These are phyloP conservation scores for Aspergillus incahuasiensis DNA, from an alignment of 495 filamentous ascomycete species.

Conservation along the genomic window DNA sequence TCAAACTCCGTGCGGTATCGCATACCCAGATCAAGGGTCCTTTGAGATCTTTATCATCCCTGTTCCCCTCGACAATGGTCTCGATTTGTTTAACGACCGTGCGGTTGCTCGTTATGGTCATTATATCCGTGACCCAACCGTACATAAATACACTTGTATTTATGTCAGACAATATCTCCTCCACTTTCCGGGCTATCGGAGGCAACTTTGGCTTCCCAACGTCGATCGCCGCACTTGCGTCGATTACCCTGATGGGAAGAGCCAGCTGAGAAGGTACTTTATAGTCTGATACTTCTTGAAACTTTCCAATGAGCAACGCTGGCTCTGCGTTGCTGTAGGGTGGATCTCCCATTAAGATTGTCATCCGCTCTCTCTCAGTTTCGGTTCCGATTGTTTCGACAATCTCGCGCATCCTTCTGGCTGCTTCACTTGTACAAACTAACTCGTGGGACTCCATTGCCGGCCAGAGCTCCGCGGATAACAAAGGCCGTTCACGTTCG, in stretches of 20 bases:
- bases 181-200: slow-evolving; percentile 35
- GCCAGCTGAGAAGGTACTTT: slow-evolving; percentile 42
- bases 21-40: slow-evolving; percentile 60
- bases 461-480: slow-evolving; percentile 60
- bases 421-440: slow-evolving; percentile 60
- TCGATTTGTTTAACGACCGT: slow-evolving; percentile 62
- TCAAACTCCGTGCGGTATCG: slow-evolving; percentile 58
- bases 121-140: slow-evolving; percentile 56
- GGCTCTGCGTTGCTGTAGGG: slow-evolving; percentile 22
- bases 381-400: slow-evolving; percentile 62
- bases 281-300: slow-evolving; percentile 49
- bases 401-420: slow-evolving; percentile 60
- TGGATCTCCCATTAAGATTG: slow-evolving; percentile 46
- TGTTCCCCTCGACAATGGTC: slow-evolving; percentile 39
- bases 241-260: slow-evolving; percentile 50
- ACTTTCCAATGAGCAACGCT: slow-evolving; percentile 31
- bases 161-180: slow-evolving; percentile 50
- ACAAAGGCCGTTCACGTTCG: slow-evolving; percentile 55
- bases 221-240: slow-evolving; percentile 30
- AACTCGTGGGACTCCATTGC: slow-evolving; percentile 49
- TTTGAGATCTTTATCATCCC: slow-evolving; percentile 36
- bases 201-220: slow-evolving; percentile 31
- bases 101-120: slow-evolving; percentile 65
- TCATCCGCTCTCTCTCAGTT: slow-evolving; percentile 53
- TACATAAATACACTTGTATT: slow-evolving; percentile 65